phyloP scores from a whole-genome alignment of 768 basidiomycete species.

The Lactarius tabidus region DNA sequence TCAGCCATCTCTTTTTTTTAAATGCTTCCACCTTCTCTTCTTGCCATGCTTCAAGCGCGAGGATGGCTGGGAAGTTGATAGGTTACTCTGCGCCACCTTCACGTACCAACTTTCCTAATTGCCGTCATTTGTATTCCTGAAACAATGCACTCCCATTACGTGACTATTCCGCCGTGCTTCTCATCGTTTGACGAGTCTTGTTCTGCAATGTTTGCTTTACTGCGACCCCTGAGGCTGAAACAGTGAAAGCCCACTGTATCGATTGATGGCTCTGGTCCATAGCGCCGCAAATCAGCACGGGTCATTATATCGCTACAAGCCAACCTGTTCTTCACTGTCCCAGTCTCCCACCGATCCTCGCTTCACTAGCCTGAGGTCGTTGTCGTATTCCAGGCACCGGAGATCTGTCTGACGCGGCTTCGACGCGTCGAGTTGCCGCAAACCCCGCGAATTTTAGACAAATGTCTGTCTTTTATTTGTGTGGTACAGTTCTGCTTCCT shows the following conservation, averaged over 20 bases:
- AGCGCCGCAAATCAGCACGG: not conserved
- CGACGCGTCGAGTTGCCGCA: not conserved
- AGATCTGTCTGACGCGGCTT: not conserved
- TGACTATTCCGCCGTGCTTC: not conserved
- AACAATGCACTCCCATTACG: constrained; percentile 11
- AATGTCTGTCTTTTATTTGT: not conserved
- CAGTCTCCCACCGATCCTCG: not conserved
- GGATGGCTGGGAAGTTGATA: constrained; percentile 8
- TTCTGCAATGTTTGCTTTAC: not conserved
- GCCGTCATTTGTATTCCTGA: constrained; percentile 1
- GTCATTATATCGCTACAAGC: not conserved
- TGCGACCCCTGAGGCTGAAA: not conserved
- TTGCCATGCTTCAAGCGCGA: constrained; percentile 6
- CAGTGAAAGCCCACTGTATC: not conserved
- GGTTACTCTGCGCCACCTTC: constrained; percentile 13
- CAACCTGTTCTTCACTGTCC: not conserved
- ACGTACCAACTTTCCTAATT: constrained; percentile 9
- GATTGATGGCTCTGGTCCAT: not conserved
- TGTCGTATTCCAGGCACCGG: not conserved
- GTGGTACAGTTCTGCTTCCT: not conserved
- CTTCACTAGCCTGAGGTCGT: not conserved
- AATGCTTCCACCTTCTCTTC: constrained; percentile 6
- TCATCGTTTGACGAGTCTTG: not conserved
- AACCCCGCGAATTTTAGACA: not conserved
- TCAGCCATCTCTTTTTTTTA: not conserved